Evolutionary conservation across 2,329 filamentous ascomycete genomes (phyloP).

Genomic region (Alternaria rosae): DNA sequence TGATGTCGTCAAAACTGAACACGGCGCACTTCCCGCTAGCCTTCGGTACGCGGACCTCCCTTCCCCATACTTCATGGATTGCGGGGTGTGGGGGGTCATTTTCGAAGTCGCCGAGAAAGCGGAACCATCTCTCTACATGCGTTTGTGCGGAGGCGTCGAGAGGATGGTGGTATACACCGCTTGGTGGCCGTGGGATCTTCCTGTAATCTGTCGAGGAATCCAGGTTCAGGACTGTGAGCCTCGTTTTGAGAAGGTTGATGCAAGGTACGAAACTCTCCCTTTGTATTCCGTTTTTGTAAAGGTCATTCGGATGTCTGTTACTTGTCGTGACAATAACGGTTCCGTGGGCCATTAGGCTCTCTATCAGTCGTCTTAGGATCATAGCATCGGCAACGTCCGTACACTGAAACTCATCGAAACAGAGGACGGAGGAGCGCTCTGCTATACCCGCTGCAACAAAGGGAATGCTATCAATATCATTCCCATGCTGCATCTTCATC

Average conservation of each 20-base stretch:
- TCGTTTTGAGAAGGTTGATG: slow-evolving; percentile 86
- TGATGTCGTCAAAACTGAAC: slow-evolving; percentile 93
- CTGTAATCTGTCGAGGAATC: slow-evolving; percentile 96
- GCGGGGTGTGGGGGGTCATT: slow-evolving; percentile 77
- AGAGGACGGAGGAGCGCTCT: slow-evolving; percentile 81
- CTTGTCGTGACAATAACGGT: slow-evolving; percentile 95
- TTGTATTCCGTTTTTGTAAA: slow-evolving; percentile 98
- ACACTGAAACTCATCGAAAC: slow-evolving; percentile 98
- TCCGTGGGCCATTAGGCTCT: slow-evolving; percentile 94
- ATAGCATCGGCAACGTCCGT: slow-evolving; percentile 98
- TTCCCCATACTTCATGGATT: slow-evolving; percentile 87
- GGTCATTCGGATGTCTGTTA: slow-evolving; percentile 92
- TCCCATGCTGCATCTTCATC: slow-evolving; percentile 88
- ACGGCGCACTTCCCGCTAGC: slow-evolving; percentile 88
- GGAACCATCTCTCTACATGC: slow-evolving; percentile 95
- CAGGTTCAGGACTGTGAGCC: slow-evolving; percentile 89
- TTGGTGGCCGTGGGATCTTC: slow-evolving; percentile 91
- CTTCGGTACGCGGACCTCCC: slow-evolving; percentile 84
- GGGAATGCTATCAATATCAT: slow-evolving; percentile 87
- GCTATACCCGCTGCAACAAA: slow-evolving; percentile 96
- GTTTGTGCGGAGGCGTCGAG: slow-evolving; percentile 77
- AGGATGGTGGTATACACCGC: slow-evolving; percentile 91
- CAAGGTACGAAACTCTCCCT: slow-evolving; percentile 94
- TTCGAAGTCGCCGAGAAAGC: slow-evolving; percentile 86
- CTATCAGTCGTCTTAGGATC: slow-evolving; percentile 89